These are phyloP conservation scores for Suhomyces vadensis DNA, from an alignment of 805 yeast species.

Conservation along the genomic window DNA sequence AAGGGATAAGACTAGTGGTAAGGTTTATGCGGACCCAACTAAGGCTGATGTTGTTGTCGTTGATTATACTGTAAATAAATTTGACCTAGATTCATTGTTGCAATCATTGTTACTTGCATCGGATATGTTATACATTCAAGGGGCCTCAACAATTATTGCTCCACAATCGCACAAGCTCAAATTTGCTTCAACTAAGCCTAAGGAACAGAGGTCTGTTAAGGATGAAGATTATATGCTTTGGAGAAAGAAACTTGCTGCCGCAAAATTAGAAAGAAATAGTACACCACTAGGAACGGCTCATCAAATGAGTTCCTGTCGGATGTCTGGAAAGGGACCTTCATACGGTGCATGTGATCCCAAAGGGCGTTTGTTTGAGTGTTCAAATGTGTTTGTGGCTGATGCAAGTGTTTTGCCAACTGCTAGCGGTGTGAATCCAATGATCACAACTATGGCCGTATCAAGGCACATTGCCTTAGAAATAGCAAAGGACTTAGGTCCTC, in stretches of 20 bases:
- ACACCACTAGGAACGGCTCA: conserved; percentile 31
- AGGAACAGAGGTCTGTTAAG: conserved; percentile 35
- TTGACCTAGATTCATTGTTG: conserved; percentile 42
- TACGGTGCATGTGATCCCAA: conserved; percentile 27
- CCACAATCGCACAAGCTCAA: conserved; percentile 36
- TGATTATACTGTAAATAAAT: conserved; percentile 42
- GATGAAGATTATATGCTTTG: conserved; percentile 46
- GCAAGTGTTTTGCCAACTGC: conserved; percentile 34
- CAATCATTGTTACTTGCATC: conserved; percentile 41
- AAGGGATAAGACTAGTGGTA: conserved; percentile 47
- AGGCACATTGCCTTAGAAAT: conserved; percentile 22
- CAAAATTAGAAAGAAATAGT: conserved; percentile 30
- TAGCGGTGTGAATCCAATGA: conserved; percentile 30
- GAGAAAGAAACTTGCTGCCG: conserved; percentile 30
- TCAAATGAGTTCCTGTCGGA: conserved; percentile 30
- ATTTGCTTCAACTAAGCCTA: conserved; percentile 38
- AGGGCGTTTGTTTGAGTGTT: conserved; percentile 27
- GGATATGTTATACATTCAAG: conserved; percentile 49
- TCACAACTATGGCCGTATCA: conserved; percentile 27
- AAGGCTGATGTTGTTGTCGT: conserved; percentile 35
- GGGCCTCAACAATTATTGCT: conserved; percentile 45
- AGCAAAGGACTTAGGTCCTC: conserved; percentile 18
- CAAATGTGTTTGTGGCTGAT: conserved; percentile 29
- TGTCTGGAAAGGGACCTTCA: conserved; percentile 26
- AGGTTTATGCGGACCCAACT: conserved; percentile 32